Percentiles rank a stretch among this genome's conserved stretches.
phyloP scores from a whole-genome alignment of 2,329 filamentous ascomycete species.

The Penicillium sp. region DNA sequence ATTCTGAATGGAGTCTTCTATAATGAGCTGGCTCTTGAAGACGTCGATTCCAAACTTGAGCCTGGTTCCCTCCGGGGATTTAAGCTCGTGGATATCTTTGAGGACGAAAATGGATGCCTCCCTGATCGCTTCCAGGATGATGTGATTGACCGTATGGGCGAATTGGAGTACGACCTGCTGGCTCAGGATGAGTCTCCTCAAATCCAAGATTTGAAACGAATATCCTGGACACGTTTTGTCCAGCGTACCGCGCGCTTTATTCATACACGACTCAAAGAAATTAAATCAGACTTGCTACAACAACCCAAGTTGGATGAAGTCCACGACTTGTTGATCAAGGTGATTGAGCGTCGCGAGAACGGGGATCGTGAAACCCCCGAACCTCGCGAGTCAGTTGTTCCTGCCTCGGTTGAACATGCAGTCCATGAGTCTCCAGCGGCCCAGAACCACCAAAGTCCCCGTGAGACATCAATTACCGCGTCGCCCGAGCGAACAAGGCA shows the following conservation, averaged over 20 bases:
- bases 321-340: not conserved
- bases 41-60: slow-evolving; percentile 11
- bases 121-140: slow-evolving; percentile 33
- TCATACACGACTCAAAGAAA: slow-evolving; percentile 44
- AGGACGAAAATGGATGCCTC: slow-evolving; percentile 39
- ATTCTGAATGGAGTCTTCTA: slow-evolving; percentile 46
- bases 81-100: slow-evolving; percentile 30
- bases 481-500: not conserved
- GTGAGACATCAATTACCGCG: not conserved
- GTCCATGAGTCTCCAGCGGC: not conserved
- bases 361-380: not conserved
- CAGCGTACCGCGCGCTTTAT: slow-evolving; percentile 48
- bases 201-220: slow-evolving; percentile 43
- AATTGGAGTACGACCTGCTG: slow-evolving; percentile 41
- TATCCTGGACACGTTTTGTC: slow-evolving; percentile 53
- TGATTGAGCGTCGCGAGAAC: not conserved
- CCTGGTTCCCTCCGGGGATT: slow-evolving; percentile 26
- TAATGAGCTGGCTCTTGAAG: slow-evolving; percentile 16
- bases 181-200: slow-evolving; percentile 40
- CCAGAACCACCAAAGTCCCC: not conserved
- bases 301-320: slow-evolving; percentile 44
- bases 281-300: slow-evolving; percentile 41
- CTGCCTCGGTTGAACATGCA: not conserved
- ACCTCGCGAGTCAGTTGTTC: not conserved
- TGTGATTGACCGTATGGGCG: slow-evolving; percentile 39